A percentile compares a stretch with the other conserved stretches of the same genome.
phyloP scores from a whole-genome alignment of 169 alveolate species.

The Plasmodium reichenowi region DNA sequence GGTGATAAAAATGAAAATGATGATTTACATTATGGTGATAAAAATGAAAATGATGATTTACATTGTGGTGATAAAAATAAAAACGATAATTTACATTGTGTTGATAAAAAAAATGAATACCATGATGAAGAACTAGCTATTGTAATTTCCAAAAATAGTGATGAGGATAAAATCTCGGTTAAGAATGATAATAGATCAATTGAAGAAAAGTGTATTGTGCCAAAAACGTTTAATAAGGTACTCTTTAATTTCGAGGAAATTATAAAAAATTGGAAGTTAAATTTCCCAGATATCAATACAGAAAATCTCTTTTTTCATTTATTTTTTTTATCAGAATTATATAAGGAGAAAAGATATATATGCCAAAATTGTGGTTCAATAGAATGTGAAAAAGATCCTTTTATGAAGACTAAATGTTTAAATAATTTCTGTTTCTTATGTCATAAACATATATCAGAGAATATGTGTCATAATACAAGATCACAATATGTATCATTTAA shows the following conservation, averaged over 20 bases:
- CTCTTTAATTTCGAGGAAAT: slow-evolving; percentile 28
- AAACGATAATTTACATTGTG: too few species aligned
- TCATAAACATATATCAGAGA: slow-evolving; percentile 11
- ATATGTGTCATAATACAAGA: slow-evolving; percentile 36
- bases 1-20: not conserved
- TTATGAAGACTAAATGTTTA: slow-evolving; percentile 15
- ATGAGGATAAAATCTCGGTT: too few species aligned
- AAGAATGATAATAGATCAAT: too few species aligned
- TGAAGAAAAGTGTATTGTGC: slow-evolving; percentile 1
- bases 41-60: too few species aligned
- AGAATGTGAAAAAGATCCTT: slow-evolving; percentile 29
- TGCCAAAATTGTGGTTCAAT: slow-evolving; percentile 68
- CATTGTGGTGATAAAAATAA: too few species aligned
- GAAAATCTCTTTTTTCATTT: slow-evolving; percentile 75
- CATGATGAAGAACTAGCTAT: too few species aligned
- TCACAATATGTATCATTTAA: slow-evolving; percentile 28
- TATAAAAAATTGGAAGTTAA: slow-evolving; percentile 54
- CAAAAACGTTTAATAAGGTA: slow-evolving; percentile 2
- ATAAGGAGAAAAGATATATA: slow-evolving; percentile 24
- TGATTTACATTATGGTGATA: too few species aligned
- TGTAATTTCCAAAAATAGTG: too few species aligned
- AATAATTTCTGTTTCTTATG: slow-evolving; percentile 47
- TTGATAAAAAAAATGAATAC: too few species aligned
- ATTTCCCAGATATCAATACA: slow-evolving; percentile 49
- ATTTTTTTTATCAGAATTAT: slow-evolving; percentile 44